Base-by-base conservation (phyloP, 2,329 filamentous ascomycete species). In the Nothophoma quercina region DNA sequence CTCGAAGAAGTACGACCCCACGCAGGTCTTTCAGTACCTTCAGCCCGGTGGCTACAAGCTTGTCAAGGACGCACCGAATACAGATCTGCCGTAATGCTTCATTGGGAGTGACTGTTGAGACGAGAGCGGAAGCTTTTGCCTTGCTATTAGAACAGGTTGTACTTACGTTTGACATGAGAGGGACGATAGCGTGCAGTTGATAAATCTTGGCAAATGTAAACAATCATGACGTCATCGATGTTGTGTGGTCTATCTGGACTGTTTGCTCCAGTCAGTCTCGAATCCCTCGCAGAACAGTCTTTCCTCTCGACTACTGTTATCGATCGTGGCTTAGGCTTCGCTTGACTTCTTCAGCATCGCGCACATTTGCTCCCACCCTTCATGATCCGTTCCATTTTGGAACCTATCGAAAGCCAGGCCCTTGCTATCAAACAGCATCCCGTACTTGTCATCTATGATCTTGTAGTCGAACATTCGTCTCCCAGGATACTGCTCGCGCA, bases 11-110 rank as follows among this genome's bases (percentile, higher is more conserved):
- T 78, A 77, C 47, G 77, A 79, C 53, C 75, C 77, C 0, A 56
- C 52, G 3, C 60, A 64, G 1, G 65, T 79, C 2, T 79, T 75
- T 50, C 73, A 78, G 60, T 69, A 45, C 26, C 57, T 75, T 19
- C 64, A 74, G 43, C 74, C 75, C 2, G 76, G 77, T 7, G 70
- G 72, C 23, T 79, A 78, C 49, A 79, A 79, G 44, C 25, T 63
- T 42, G 23, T 44, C 0, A 39, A 39, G 16, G 52, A 47, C 15
- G 51, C 46, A 13, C 52, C 49, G 2, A 36, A 58, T 5, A 3
- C 15, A 3, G 8, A 13, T 7, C 3, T 8, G 3, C 29, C 41
- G 7, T 44, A 35, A 34, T n/a, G n/a, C n/a, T n/a, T n/a, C n/a
- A n/a, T n/a, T n/a, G n/a, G n/a, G n/a, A n/a, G n/a, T n/a, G 16